phyloP scores from a whole-genome alignment of 2,329 filamentous ascomycete species.

The Alternaria sp. region DNA sequence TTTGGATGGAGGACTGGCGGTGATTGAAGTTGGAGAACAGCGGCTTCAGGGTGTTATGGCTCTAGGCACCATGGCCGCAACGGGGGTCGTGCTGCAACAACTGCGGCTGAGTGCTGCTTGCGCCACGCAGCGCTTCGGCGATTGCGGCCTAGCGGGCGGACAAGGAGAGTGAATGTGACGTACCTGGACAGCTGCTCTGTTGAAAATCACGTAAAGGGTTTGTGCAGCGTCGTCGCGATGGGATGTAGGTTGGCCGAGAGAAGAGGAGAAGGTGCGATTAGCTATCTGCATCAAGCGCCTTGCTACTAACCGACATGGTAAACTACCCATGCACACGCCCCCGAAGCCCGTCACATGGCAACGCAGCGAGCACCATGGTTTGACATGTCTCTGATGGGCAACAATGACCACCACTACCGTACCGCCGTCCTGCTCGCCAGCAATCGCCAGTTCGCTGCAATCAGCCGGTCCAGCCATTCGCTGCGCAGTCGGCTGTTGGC shows the following conservation, averaged over 20 bases:
- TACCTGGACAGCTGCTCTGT: conserved; percentile 11
- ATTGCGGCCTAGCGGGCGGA: conserved; percentile 19
- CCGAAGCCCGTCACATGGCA: conserved; percentile 22
- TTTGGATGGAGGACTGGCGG: conserved; percentile 38
- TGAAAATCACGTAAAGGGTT: neutral
- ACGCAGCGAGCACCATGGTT: neutral
- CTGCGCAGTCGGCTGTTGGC: neutral
- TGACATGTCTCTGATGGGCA: neutral
- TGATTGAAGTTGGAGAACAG: conserved; percentile 41
- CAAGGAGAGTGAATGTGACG: conserved; percentile 6
- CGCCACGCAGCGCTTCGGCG: conserved; percentile 17
- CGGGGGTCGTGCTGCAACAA: conserved; percentile 26
- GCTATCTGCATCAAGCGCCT: conserved; percentile 18
- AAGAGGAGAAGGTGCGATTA: conserved; percentile 20
- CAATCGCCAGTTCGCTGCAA: neutral
- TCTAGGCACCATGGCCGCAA: conserved; percentile 23
- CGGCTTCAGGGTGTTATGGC: conserved; percentile 29
- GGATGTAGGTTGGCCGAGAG: conserved; percentile 9
- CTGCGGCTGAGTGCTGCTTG: conserved; percentile 25
- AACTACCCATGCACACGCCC: conserved; percentile 11
- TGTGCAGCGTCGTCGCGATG: conserved; percentile 9
- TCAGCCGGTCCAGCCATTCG: too few relatives aligned
- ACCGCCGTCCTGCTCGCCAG: neutral
- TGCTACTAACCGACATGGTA: conserved; percentile 17
- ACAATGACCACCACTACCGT: neutral